phyloP scores from a whole-genome alignment of 2,329 filamentous ascomycete species.

The Diaporthe destruens region DNA sequence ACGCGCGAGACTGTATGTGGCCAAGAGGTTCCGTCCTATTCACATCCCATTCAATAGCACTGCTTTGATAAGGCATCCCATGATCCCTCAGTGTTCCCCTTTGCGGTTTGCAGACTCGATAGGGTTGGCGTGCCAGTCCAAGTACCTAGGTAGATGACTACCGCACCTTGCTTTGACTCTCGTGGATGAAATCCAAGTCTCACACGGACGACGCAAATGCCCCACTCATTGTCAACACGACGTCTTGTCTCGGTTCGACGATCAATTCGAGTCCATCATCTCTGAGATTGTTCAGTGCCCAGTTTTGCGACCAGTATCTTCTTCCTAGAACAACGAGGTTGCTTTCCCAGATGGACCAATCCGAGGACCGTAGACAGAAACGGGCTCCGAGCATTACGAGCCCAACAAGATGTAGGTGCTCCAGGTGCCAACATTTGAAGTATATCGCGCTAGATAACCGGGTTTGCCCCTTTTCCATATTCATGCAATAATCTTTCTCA shows the following conservation, averaged over 20 bases:
- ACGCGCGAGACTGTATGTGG: too few relatives aligned
- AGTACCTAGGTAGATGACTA: neutral
- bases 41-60: neutral
- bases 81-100: neutral
- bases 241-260: too few relatives aligned
- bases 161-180: too few relatives aligned
- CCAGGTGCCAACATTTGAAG: neutral
- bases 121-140: neutral
- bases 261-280: neutral
- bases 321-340: neutral
- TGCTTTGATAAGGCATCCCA: too few relatives aligned
- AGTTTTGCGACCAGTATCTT: neutral
- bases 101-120: neutral
- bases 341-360: neutral
- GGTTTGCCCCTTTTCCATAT: neutral
- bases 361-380: neutral
- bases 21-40: too few relatives aligned
- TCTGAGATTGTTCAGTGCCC: neutral
- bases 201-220: too few relatives aligned
- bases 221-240: too few relatives aligned
- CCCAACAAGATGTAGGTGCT: neutral
- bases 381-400: neutral
- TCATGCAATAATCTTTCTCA: neutral
- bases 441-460: neutral
- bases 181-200: too few relatives aligned